Evolutionary conservation across 2,329 filamentous ascomycete species (phyloP).

Genomic region (Peltaster fructicola): DNA sequence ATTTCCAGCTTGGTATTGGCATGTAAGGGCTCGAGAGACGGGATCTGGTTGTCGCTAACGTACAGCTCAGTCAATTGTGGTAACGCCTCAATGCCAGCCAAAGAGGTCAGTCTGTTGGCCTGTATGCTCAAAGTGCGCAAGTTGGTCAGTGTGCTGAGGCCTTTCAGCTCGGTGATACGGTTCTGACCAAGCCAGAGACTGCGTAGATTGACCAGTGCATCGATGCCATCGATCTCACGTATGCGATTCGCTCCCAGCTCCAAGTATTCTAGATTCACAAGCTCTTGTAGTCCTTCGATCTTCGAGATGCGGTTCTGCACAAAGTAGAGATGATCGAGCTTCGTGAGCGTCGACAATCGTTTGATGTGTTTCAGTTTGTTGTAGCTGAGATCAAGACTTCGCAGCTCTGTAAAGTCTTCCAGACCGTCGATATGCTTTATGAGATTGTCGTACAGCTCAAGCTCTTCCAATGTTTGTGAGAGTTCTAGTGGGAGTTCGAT

Average conservation of each 20-base stretch:
- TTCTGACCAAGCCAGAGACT: constrained; percentile 93
- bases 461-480: constrained; percentile 52
- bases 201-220: constrained; percentile 58
- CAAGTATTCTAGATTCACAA: constrained; percentile 61
- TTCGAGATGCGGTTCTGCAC: constrained; percentile 84
- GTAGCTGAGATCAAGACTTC: constrained; percentile 77
- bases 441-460: constrained; percentile 94
- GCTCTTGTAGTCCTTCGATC: constrained; percentile 67
- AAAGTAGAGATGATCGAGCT: constrained; percentile 73
- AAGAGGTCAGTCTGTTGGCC: constrained; percentile 72
- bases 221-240: constrained; percentile 71
- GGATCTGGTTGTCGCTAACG: constrained; percentile 84
- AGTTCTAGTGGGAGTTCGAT: constrained; percentile 58
- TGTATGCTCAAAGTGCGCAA: constrained; percentile 85
- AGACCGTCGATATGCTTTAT: constrained; percentile 74
- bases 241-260: constrained; percentile 89
- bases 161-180: constrained; percentile 72
- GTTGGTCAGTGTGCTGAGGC: constrained; percentile 56
- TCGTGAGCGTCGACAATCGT: constrained; percentile 57
- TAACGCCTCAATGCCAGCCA: constrained; percentile 58
- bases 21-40: constrained; percentile 51
- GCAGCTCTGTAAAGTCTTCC: constrained; percentile 59
- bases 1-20: constrained; percentile 43
- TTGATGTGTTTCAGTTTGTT: constrained; percentile 99
- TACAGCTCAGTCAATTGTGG: constrained; percentile 79